Base-by-base conservation (phyloP, 257 asterid species). In the Solanum peruvianum region DNA sequence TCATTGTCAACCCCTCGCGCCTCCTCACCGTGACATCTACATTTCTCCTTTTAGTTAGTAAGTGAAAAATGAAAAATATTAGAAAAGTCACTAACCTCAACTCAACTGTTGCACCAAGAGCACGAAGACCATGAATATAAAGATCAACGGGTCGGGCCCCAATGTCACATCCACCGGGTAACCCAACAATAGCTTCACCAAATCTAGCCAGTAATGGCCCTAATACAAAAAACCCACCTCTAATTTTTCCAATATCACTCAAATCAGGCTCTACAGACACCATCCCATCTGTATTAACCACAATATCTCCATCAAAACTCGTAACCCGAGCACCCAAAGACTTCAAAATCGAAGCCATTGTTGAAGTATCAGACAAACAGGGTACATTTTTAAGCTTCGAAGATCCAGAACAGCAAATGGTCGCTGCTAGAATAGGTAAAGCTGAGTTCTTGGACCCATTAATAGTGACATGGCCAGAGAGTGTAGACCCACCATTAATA, bases 401-500 rank as follows among this genome's bases (percentile, higher is more conserved):
- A 44, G 83, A n/a, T 56, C 88, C 88, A 21, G 87, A 58, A 27
- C 93, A 89, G 83, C 90, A 90, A 64, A 92, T 92, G 27, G 93
- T 88, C 0, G 92, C 93, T 7, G 93, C 94, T 20, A 90, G 69
- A 83, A 92, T 86, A 7, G 92, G 70, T n/a, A 92, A 42, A 33
- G 93, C 90, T 9, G 92, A 85, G 83, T 89, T 90, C 91, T 92
- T 92, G 35, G 93, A 92, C 52, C 94, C 94, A 77, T 90, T 89
- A 3, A 92, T 85, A 86, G 90, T 15, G 1, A 87, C 91, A n/a
- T 91, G 94, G 45, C 92, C 93, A 25, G 89, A 86, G 39, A 92
- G 90, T 71, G 78, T 87, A 39, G 89, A 44, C 13, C 89, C 90
- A 33, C 93, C 94, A 4, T 82, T 52, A 9, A 91, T 71, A 8